A percentile compares a stretch with the other conserved stretches of the same genome.
Conservation (phyloP, 2,329 filamentous ascomycete genomes). For the Albifimbria verrucaria region DNA sequence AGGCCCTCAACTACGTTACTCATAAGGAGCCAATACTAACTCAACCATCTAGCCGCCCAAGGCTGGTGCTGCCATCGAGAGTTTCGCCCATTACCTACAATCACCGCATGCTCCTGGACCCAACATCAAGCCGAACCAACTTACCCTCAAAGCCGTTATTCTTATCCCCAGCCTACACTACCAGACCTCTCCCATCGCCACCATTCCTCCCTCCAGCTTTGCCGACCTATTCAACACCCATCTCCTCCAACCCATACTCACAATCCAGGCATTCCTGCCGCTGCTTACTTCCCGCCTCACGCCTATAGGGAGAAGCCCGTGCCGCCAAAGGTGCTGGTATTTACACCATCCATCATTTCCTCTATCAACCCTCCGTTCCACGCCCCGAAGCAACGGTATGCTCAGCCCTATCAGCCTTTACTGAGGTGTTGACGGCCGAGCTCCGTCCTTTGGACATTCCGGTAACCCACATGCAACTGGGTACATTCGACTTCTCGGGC, state of each 20-base stretch:
- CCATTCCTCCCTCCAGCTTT: conserved; percentile 78
- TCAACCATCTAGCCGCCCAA: conserved; percentile 54
- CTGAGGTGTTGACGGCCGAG: conserved; percentile 75
- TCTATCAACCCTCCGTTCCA: conserved; percentile 77
- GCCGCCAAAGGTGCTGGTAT: conserved; percentile 68
- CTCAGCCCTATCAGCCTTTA: conserved; percentile 82
- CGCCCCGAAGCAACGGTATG: conserved; percentile 84
- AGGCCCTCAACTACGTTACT: conserved; percentile 24
- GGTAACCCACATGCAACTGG: conserved; percentile 85
- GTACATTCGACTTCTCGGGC: conserved; percentile 80
- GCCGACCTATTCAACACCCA: conserved; percentile 91
- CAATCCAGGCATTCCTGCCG: conserved; percentile 84
- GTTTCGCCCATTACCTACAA: conserved; percentile 69
- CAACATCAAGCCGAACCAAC: conserved; percentile 70
- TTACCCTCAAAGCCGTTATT: conserved; percentile 75
- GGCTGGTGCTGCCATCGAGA: conserved; percentile 66
- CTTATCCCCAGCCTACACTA: conserved; percentile 80
- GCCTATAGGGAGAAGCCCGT: conserved; percentile 47
- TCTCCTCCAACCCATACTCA: conserved; percentile 83
- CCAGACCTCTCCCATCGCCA: conserved; percentile 79
- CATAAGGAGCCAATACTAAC: conserved; percentile 2
- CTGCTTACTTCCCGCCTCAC: conserved; percentile 63
- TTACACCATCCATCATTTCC: conserved; percentile 78
- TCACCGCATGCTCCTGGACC: conserved; percentile 73
- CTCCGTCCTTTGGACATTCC: conserved; percentile 71